A percentile compares a stretch with the other conserved stretches of the same genome.
These are phyloP conservation scores for Fraxinus angustifolia DNA, from an alignment of 305 asterid species.

Conservation along the genomic window DNA sequence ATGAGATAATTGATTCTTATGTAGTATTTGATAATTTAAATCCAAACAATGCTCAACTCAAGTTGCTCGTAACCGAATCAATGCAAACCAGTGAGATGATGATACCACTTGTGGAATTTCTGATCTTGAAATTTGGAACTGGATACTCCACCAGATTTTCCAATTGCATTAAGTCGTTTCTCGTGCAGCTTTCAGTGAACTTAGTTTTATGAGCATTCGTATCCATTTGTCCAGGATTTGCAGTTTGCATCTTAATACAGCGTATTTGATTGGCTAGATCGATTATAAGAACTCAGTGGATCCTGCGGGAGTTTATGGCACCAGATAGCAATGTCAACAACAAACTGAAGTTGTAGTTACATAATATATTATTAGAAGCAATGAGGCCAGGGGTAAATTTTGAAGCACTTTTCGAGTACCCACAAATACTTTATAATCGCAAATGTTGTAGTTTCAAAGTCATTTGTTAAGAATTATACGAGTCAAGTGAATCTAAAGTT, in stretches of 20 bases:
- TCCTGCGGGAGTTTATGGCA: not conserved
- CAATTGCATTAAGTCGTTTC: not conserved
- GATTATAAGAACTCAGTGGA: not conserved
- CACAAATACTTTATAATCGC: too few relatives aligned
- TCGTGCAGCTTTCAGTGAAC: not conserved
- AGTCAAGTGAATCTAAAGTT: not conserved
- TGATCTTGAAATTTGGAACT: not conserved
- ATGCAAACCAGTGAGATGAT: slow-evolving; percentile 21
- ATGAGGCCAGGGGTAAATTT: not conserved
- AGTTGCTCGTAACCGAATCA: slow-evolving; percentile 19
- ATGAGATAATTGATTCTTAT: too few relatives aligned
- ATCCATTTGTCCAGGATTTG: slow-evolving; percentile 13
- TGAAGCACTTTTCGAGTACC: too few relatives aligned
- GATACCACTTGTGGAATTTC: slow-evolving; percentile 20
- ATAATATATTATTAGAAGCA: not conserved
- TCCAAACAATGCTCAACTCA: too few relatives aligned
- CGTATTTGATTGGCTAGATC: slow-evolving; percentile 12
- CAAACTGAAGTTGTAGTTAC: not conserved
- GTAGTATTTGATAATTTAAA: too few relatives aligned
- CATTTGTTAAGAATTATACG: too few relatives aligned
- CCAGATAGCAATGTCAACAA: not conserved
- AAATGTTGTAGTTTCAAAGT: too few relatives aligned
- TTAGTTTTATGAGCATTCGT: not conserved
- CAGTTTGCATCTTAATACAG: slow-evolving; percentile 20
- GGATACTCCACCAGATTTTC: not conserved